Evolutionary conservation across 2,329 filamentous ascomycete genomes (phyloP), one percentile per base, ranked within the genome.

Genomic region (Aspergillus costaricaensis): DNA sequence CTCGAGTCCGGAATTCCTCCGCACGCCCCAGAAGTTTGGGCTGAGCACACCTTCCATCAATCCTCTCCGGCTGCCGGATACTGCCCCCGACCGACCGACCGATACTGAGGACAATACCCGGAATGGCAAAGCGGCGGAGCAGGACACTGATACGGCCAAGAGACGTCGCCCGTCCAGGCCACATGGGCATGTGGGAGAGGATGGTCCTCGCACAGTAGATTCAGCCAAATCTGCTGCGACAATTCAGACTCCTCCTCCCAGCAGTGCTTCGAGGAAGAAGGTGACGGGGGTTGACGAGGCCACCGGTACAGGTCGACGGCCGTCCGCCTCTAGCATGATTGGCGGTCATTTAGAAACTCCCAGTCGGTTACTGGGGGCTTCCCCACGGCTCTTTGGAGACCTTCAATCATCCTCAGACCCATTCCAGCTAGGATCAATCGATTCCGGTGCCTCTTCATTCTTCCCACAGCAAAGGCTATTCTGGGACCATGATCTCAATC

Each of bases 201-300:
- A 76, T 58, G 72, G 69, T 9, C 70, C 73, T 19, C 70, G 69
- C 15, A 71, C 73, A 15, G 68, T 74, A 49, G 72, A 72, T 48
- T 76, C 76, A 12, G 70, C 73, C 60, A 78, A 75, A 56, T 80
- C 77, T 8, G 78, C 78, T 27, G 77, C 77, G 36, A 79, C 77
- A 14, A 86, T 87, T 78, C 85, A 87, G 72, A 88, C 85, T 12
- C 85, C 85, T 36, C 85, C 85, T 52, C 85, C 85, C 2, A 87
- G 85, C 25, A 80, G 85, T 72, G 84, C 83, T 17, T 83, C 81
- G 5, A 79, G 81, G 68, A 80, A 83, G 64, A 79, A 78, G 62
- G 71, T 76, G 65, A 76, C 69, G 15, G 73, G 72, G 62, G 70
- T 73, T 54, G 72, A 73, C 23, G 61, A 68, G 19, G 41, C 63